Evolutionary conservation across 2,329 filamentous ascomycete genomes (phyloP).

Genomic region (Amauroascus niger): DNA sequence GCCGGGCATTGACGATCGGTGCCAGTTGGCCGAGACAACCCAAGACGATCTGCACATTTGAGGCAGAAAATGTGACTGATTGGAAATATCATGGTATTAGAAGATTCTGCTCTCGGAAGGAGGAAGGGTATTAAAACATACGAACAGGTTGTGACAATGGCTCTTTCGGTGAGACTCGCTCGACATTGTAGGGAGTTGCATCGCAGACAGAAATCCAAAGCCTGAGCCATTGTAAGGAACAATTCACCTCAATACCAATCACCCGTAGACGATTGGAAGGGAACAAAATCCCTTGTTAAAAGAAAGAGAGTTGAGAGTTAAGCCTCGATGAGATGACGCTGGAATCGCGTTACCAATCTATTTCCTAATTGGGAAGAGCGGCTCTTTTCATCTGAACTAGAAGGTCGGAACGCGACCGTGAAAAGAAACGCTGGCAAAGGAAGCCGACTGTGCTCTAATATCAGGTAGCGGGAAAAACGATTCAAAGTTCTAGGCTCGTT

Average conservation of each 20-base stretch:
- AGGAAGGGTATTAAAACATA: slow-evolving; percentile 33
- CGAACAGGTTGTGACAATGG: slow-evolving; percentile 86
- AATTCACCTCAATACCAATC: background rate
- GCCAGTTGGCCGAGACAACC: slow-evolving; percentile 49
- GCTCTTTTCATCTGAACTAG: background rate
- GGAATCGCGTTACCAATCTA: background rate
- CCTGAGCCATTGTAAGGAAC: slow-evolving; percentile 15
- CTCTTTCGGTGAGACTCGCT: slow-evolving; percentile 55
- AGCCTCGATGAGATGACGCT: background rate
- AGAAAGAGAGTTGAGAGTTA: no score
- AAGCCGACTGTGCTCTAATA: background rate
- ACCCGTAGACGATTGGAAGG: background rate
- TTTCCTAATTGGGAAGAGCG: slow-evolving; percentile 6
- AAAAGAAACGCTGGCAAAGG: background rate
- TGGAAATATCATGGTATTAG: slow-evolving; percentile 13
- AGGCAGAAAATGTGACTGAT: slow-evolving; percentile 75
- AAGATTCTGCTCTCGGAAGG: background rate
- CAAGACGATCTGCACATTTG: slow-evolving; percentile 57
- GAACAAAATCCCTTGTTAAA: background rate
- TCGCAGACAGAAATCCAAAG: slow-evolving; percentile 63
- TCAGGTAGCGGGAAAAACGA: background rate
- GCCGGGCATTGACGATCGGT: slow-evolving; percentile 60
- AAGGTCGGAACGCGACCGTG: background rate
- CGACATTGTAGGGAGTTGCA: slow-evolving; percentile 78
- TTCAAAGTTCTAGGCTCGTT: background rate